These are phyloP conservation scores for Aspergillus niger DNA, from an alignment of 2,329 filamentous ascomycete species.

Conservation along the genomic window DNA sequence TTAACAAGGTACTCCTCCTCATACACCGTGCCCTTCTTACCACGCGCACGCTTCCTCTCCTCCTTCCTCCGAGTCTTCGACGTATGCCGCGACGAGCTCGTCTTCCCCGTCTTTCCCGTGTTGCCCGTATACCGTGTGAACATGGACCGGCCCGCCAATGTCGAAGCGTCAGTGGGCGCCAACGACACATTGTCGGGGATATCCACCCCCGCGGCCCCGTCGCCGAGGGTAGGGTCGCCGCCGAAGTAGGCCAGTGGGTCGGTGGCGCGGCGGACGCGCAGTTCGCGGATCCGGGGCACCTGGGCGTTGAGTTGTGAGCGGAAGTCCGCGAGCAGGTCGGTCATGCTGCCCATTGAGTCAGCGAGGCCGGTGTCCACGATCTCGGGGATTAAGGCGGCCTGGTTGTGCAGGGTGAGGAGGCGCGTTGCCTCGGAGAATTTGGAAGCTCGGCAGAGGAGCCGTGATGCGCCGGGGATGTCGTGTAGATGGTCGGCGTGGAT, in stretches of 20 bases:
- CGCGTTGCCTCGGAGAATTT: slow-evolving; percentile 88
- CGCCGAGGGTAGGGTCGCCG: slow-evolving; percentile 61
- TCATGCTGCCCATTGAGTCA: slow-evolving; percentile 78
- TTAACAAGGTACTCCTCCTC: slow-evolving; percentile 97
- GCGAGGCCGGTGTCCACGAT: slow-evolving; percentile 77
- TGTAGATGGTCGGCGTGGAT: slow-evolving; percentile 80
- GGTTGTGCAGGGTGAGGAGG: slow-evolving; percentile 63
- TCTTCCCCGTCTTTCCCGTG: slow-evolving; percentile 40
- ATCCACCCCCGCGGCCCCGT: slow-evolving; percentile 60
- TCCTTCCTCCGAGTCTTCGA: slow-evolving; percentile 86
- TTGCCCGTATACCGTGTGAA: slow-evolving; percentile 81
- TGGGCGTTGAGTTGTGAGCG: slow-evolving; percentile 81
- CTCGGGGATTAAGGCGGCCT: slow-evolving; percentile 63
- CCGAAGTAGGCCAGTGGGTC: slow-evolving; percentile 91
- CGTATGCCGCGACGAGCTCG: slow-evolving; percentile 66
- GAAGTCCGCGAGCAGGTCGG: slow-evolving; percentile 92
- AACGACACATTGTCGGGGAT: slow-evolving; percentile 91
- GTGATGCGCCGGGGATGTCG: slow-evolving; percentile 69
- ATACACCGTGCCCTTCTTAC: slow-evolving; percentile 96
- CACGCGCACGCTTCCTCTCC: slow-evolving; percentile 90
- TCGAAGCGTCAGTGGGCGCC: slow-evolving; percentile 80
- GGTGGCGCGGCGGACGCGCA: slow-evolving; percentile 75
- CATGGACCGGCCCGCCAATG: slow-evolving; percentile 74
- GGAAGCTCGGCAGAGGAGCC: slow-evolving; percentile 82
- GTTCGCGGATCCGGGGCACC: slow-evolving; percentile 79